Conservation (phyloP, 2,329 filamentous ascomycete genomes). For the Epichloe glyceriae region DNA sequence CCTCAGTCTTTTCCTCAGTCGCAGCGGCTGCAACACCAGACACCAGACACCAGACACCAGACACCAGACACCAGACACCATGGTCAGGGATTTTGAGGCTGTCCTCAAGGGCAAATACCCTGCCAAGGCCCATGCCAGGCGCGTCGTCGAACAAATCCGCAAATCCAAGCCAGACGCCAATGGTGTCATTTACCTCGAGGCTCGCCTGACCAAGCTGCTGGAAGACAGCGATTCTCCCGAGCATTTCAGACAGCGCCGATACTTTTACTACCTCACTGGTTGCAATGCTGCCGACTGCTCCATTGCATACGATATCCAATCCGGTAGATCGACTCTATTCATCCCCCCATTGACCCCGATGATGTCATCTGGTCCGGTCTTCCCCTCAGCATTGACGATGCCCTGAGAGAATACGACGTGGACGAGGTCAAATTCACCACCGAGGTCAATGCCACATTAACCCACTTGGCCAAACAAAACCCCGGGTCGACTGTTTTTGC, state of each 20-base stretch:
- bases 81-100: constrained; percentile 32
- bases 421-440: constrained; percentile 62
- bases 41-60: too few relatives aligned
- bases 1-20: not conserved
- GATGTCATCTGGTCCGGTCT: constrained; percentile 89
- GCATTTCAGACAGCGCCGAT: constrained; percentile 79
- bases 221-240: constrained; percentile 82
- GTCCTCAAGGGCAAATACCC: constrained; percentile 57
- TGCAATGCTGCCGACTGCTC: constrained; percentile 68
- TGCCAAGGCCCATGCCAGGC: constrained; percentile 73
- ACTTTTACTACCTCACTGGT: constrained; percentile 91
- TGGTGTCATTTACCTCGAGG: constrained; percentile 80
- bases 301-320: constrained; percentile 66
- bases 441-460: constrained; percentile 63
- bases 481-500: constrained; percentile 48
- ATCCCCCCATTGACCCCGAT: constrained; percentile 84
- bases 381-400: constrained; percentile 64
- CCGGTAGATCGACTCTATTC: constrained; percentile 67
- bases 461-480: constrained; percentile 31
- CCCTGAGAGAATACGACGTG: constrained; percentile 64
- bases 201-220: constrained; percentile 63
- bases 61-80: constrained; percentile 10
- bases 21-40: not conserved
- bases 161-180: constrained; percentile 47
- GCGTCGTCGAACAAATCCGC: constrained; percentile 68